Evolutionary conservation across 768 basidiomycete genomes (phyloP), one percentile per base, ranked within the genome.

Genomic region (Tulasnella sp.): DNA sequence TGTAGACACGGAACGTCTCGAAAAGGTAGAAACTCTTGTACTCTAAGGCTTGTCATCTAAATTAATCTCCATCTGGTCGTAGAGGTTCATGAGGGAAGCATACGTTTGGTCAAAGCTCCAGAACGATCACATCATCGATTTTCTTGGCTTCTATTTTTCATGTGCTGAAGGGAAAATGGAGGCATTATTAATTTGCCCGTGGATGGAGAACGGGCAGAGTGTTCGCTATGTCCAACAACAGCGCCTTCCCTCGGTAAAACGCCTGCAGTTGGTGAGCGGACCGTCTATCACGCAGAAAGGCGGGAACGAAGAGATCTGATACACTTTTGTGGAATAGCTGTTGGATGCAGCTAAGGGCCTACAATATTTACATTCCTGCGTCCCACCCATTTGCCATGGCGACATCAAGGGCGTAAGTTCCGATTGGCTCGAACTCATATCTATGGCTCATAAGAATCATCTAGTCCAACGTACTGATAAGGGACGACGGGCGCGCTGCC

Each of bases 311-410:
- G 3, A 31, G 58, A 22, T 64, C 25, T n/a, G 22, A 5, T 49
- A 49, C 29, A n/a, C 4, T 6, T 31, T 31, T 64, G 45, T 22
- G 45, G 29, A 64, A 64, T 12, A 64, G 58, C 19, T 64, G 25
- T 31, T 64, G 68, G 68, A 70, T 12, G 40, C 68, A 22, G 68
- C 68, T n/a, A 70, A 70, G 17, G 68, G 36, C 8, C 37, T 70
- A n/a, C n/a, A 42, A 9, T 70, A 70, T 39, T 34, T 70, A 12
- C 68, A 70, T 70, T 38, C 68, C 17, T 34, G 36, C 11, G 36
- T 70, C n/a, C 68, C 68, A n/a, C 68, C 68, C 17, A 70, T 70
- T 70, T 39, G 68, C 17, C 68, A 70, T 19, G 68, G 68, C 25
- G 68, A 70, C 12, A 39, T 70, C 68, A 70, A 70, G 14, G 25